These are phyloP conservation scores for Xylaria multiplex DNA, from an alignment of 2,329 filamentous ascomycete species.

Conservation along the genomic window DNA sequence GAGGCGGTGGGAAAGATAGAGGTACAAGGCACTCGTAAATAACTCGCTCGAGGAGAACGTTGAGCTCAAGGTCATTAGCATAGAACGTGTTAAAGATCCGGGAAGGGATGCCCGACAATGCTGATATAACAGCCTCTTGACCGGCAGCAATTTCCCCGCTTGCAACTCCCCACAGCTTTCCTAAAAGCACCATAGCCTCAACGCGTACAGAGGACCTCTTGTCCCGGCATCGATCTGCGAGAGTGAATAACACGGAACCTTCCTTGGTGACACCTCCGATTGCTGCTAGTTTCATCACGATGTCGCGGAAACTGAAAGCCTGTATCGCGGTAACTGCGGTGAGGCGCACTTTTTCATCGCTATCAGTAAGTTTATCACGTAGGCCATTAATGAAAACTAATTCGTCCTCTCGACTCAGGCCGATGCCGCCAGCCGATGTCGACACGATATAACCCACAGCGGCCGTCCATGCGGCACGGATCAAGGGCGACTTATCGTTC, in stretches of 20 bases:
- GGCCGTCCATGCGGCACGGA: constrained; percentile 87
- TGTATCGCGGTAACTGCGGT: constrained; percentile 88
- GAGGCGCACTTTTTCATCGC: constrained; percentile 89
- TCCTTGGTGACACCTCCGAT: constrained; percentile 78
- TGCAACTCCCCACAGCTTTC: constrained; percentile 92
- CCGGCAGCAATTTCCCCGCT: constrained; percentile 85
- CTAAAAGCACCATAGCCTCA: constrained; percentile 86
- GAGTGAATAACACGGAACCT: constrained; percentile 80
- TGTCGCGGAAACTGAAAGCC: constrained; percentile 80
- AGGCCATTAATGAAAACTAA: constrained; percentile 76
- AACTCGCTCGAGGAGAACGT: constrained; percentile 83
- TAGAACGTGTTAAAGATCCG: constrained; percentile 89
- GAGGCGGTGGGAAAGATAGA: constrained; percentile 81
- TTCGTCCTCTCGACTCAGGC: constrained; percentile 85
- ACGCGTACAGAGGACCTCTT: constrained; percentile 82
- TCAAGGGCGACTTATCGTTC: constrained; percentile 84
- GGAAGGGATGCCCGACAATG: constrained; percentile 84
- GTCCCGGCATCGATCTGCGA: constrained; percentile 91
- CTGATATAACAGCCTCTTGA: constrained; percentile 76
- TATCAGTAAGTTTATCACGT: constrained; percentile 83
- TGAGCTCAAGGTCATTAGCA: constrained; percentile 87
- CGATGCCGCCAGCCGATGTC: constrained; percentile 92
- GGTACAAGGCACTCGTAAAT: constrained; percentile 91
- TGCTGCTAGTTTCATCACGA: constrained; percentile 82
- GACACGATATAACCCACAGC: constrained; percentile 85